These are phyloP conservation scores for Xerocomellus intermedius DNA, from an alignment of 768 basidiomycete genomes.

Conservation along the genomic window DNA sequence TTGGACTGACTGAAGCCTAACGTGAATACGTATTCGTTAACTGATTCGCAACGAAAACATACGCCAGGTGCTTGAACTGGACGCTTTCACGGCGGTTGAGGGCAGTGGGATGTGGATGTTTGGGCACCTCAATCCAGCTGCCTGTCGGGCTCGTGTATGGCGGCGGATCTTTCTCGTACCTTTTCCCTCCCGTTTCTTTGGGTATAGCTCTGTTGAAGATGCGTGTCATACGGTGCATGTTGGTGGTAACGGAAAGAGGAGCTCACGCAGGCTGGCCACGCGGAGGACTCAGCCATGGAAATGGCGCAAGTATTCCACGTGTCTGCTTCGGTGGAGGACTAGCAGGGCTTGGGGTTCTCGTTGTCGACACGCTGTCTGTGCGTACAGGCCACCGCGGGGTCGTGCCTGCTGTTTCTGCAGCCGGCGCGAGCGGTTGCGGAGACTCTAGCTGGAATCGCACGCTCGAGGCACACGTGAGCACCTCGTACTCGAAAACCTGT, in stretches of 20 bases:
- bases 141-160: conserved; percentile 13
- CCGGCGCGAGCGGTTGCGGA: neutral
- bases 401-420: neutral
- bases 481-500: conserved; percentile 24
- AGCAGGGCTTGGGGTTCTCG: neutral
- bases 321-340: neutral
- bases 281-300: conserved; percentile 6
- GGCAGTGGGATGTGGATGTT: conserved; percentile 1
- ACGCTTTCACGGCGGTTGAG: conserved; percentile 13
- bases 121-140: conserved; percentile 14
- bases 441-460: conserved; percentile 15
- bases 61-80: conserved; percentile 20
- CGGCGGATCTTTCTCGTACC: conserved; percentile 1
- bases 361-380: neutral
- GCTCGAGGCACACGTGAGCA: conserved; percentile 18
- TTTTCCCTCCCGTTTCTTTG: neutral
- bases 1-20: conserved; percentile 15
- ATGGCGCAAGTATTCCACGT: neutral
- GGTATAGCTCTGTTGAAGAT: neutral
- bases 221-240: neutral
- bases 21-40: neutral
- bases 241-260: neutral
- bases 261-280: conserved; percentile 10
- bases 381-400: neutral
- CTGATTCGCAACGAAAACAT: neutral